phyloP scores from a whole-genome alignment of 2,329 filamentous ascomycete genomes.

The Ophiostoma quercus region DNA sequence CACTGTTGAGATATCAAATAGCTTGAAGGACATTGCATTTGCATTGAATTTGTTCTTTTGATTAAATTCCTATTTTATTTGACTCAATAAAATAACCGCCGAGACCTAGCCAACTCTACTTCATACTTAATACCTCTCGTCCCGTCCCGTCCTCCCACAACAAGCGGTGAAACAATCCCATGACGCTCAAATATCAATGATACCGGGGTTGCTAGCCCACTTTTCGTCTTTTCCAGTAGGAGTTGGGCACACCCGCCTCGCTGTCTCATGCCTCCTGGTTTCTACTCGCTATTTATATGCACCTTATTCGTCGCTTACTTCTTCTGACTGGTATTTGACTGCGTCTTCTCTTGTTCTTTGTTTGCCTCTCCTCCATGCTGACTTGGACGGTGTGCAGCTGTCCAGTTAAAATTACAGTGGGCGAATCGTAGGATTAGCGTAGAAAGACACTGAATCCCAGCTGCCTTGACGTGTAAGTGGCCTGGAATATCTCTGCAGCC shows the following conservation, averaged over 20 bases:
- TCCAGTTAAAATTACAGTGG: too few relatives aligned
- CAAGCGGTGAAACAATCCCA: slow-evolving; percentile 12
- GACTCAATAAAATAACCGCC: not conserved
- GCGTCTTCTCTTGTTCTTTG: not conserved
- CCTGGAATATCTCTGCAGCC: too few relatives aligned
- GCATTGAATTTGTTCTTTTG: not conserved
- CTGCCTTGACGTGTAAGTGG: too few relatives aligned
- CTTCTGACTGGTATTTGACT: not conserved
- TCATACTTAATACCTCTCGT: not conserved
- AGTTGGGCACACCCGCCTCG: not conserved
- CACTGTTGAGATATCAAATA: not conserved
- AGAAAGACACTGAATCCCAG: too few relatives aligned
- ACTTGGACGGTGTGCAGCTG: not conserved
- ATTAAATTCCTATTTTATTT: not conserved
- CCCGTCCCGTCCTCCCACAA: slow-evolving; percentile 2
- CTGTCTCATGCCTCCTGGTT: slow-evolving; percentile 1
- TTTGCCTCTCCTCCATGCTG: not conserved
- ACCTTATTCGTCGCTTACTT: not conserved
- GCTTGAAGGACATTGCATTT: not conserved
- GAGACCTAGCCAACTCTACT: not conserved
- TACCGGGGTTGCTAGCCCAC: not conserved
- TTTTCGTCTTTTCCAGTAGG: not conserved
- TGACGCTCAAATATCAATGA: slow-evolving; percentile 5
- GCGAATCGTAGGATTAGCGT: too few relatives aligned
- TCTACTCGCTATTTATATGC: not conserved